Conservation (phyloP, 257 asterid genomes). For the Solanum megistacrolobum region DNA sequence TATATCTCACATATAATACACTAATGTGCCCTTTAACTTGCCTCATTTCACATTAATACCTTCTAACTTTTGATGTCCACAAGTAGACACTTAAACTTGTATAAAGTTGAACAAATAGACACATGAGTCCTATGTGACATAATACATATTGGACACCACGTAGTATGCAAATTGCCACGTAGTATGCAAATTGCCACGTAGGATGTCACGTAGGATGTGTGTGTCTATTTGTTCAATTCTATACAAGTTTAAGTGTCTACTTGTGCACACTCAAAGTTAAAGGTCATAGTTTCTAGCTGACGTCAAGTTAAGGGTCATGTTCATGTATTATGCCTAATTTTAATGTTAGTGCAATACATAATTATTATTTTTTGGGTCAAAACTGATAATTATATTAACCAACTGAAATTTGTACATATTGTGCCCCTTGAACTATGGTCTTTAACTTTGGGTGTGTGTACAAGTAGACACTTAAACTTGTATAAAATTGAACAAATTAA, state of each 20-base stretch:
- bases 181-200: background rate
- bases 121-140: background rate
- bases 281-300: background rate
- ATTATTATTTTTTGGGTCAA: background rate
- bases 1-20: background rate
- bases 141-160: background rate
- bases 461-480: background rate
- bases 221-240: background rate
- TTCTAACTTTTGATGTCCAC: background rate
- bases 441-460: background rate
- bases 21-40: background rate
- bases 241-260: background rate
- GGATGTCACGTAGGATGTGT: background rate
- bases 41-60: background rate
- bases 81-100: background rate
- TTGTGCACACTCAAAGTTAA: background rate
- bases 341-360: background rate
- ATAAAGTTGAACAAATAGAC: background rate
- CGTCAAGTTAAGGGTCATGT: background rate
- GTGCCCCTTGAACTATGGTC: background rate
- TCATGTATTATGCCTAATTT: background rate
- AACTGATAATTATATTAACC: background rate
- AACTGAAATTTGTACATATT: background rate
- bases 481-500: background rate
- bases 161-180: background rate